Conservation (phyloP, 805 yeast genomes). For the Ogataea parapolymorpha region DNA sequence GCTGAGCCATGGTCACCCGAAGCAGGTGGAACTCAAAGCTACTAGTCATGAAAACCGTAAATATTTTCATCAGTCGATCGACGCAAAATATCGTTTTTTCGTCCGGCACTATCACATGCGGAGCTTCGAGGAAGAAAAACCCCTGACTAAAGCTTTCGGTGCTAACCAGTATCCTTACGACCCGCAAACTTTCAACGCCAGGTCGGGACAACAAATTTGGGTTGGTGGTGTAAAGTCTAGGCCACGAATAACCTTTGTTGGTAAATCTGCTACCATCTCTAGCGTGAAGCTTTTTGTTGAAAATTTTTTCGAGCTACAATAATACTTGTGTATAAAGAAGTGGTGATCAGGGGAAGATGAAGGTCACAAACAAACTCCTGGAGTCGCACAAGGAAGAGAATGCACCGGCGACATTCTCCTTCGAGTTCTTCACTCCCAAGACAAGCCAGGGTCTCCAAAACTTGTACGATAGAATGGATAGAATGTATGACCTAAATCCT, state of each 20-base stretch:
- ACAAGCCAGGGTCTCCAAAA: constrained; percentile 96
- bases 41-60: constrained; percentile 10
- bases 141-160: too few species aligned
- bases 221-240: too few species aligned
- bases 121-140: not conserved
- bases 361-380: constrained; percentile 43
- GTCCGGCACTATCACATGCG: constrained; percentile 5
- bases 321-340: constrained; percentile 1
- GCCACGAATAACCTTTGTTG: not conserved
- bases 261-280: constrained; percentile 3
- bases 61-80: constrained; percentile 8
- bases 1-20: constrained; percentile 41
- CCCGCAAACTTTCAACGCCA: too few species aligned
- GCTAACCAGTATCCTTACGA: too few species aligned
- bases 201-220: not conserved
- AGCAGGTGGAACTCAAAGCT: constrained; percentile 31
- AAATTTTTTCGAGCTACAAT: constrained; percentile 2
- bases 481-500: constrained; percentile 91
- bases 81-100: not conserved
- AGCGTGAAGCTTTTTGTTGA: constrained; percentile 10
- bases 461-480: constrained; percentile 93
- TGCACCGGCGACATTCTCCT: constrained; percentile 76
- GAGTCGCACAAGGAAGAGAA: constrained; percentile 34
- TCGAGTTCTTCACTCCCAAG: constrained; percentile 96
- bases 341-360: constrained; percentile 32